Evolutionary conservation across 352 stramenopile species (phyloP).

Genomic region (Peronospora farinosa): DNA sequence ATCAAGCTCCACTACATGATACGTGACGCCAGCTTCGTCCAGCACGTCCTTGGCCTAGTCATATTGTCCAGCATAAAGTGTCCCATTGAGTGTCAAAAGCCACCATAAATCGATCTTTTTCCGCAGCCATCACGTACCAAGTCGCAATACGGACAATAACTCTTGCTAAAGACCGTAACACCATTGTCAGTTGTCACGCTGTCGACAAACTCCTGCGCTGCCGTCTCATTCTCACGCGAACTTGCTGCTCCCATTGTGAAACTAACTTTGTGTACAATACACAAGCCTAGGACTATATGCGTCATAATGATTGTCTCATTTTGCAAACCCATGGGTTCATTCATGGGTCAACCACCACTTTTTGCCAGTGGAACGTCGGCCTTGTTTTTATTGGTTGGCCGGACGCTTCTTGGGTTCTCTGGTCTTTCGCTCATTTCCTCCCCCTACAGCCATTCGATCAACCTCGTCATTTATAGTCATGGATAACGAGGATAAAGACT

Average conservation of each 20-base stretch:
- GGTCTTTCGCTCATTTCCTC: background rate
- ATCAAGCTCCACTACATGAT: conserved; percentile 66
- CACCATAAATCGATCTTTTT: background rate
- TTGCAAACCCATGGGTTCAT: conserved; percentile 7
- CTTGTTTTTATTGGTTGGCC: conserved; percentile 27
- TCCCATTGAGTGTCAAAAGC: background rate
- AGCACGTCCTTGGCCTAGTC: conserved; percentile 83
- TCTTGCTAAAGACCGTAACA: conserved; percentile 89
- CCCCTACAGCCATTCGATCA: conserved; percentile 4
- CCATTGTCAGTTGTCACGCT: conserved; percentile 38
- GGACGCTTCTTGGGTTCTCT: conserved; percentile 10
- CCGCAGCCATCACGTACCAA: conserved; percentile 26
- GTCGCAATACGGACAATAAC: conserved; percentile 91
- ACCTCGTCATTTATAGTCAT: conserved; percentile 30
- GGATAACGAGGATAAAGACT: conserved; percentile 74
- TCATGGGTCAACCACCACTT: conserved; percentile 7
- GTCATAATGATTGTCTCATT: background rate
- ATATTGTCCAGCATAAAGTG: background rate
- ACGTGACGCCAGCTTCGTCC: conserved; percentile 45
- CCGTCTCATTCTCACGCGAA: conserved; percentile 45
- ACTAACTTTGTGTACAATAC: conserved; percentile 7
- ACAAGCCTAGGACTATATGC: conserved; percentile 4
- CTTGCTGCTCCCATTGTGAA: conserved; percentile 31
- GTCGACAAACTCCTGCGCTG: conserved; percentile 54
- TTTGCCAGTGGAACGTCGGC: conserved; percentile 2